Conservation (phyloP, 805 yeast species). For the Candida caryicola region DNA sequence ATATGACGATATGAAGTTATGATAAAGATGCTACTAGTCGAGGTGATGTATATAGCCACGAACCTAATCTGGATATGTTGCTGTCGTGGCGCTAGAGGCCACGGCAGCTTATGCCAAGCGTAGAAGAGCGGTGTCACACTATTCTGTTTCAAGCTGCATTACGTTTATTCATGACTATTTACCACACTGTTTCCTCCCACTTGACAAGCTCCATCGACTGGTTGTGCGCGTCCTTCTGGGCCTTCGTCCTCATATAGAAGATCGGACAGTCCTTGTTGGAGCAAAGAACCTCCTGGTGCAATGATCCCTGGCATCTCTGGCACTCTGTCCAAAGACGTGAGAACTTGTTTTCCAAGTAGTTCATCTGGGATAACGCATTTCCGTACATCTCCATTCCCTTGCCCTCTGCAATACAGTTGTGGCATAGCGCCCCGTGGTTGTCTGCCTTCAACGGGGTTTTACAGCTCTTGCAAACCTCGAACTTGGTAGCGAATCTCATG, state of each 20-base stretch:
- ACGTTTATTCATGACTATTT: no score
- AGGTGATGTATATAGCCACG: no score
- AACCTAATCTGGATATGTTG: no score
- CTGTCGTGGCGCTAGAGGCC: no score
- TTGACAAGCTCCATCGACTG: constrained; percentile 58
- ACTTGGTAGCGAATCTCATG: constrained; percentile 87
- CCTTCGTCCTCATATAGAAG: constrained; percentile 91
- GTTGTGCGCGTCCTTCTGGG: constrained; percentile 65
- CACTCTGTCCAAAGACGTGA: constrained; percentile 96
- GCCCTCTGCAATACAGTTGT: constrained; percentile 67
- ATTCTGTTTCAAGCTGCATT: no score
- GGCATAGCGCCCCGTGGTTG: constrained; percentile 74
- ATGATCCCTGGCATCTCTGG: constrained; percentile 93
- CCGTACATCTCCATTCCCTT: constrained; percentile 67
- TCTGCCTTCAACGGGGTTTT: constrained; percentile 65
- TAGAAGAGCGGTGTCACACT: no score
- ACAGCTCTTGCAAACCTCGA: constrained; percentile 87
- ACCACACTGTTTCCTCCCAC: constrained; percentile 65
- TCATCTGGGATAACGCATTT: constrained; percentile 75
- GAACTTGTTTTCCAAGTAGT: constrained; percentile 76
- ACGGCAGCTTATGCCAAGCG: no score
- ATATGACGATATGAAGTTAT: no score
- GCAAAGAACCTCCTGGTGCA: constrained; percentile 94
- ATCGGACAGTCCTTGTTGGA: constrained; percentile 96
- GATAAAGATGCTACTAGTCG: no score